A percentile compares a stretch with the other conserved stretches of the same genome.
phyloP scores from a whole-genome alignment of 2,329 filamentous ascomycete genomes.

The Cladosporium sp. region DNA sequence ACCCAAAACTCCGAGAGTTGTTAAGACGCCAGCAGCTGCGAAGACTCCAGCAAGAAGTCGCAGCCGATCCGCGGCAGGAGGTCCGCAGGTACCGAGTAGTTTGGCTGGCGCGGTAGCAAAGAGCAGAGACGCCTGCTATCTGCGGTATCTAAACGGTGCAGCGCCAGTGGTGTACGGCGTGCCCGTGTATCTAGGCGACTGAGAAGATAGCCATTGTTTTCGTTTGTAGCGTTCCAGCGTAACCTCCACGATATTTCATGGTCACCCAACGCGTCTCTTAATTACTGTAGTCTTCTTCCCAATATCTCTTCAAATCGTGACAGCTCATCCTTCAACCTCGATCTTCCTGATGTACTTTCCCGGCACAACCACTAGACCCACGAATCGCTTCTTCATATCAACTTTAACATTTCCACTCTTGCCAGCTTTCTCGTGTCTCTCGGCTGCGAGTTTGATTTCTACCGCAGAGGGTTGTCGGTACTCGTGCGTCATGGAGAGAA shows the following conservation, averaged over 20 bases:
- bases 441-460: slow-evolving; percentile 44
- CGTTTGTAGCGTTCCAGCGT: slow-evolving; percentile 14
- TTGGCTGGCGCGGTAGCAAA: slow-evolving; percentile 80
- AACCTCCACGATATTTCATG: background rate
- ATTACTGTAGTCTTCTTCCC: background rate
- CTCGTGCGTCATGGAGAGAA: slow-evolving; percentile 83
- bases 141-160: slow-evolving; percentile 90
- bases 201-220: slow-evolving; percentile 17
- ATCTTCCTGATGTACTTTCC: slow-evolving; percentile 84
- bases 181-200: slow-evolving; percentile 72
- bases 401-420: slow-evolving; percentile 53
- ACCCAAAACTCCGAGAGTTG: slow-evolving; percentile 38
- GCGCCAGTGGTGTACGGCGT: slow-evolving; percentile 94
- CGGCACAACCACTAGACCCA: slow-evolving; percentile 88
- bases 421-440: slow-evolving; percentile 36
- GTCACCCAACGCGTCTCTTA: background rate
- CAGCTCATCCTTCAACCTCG: slow-evolving; percentile 66
- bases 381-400: slow-evolving; percentile 80
- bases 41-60: slow-evolving; percentile 34
- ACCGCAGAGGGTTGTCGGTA: slow-evolving; percentile 70
- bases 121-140: slow-evolving; percentile 76
- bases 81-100: slow-evolving; percentile 41
- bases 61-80: slow-evolving; percentile 25
- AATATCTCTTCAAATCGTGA: background rate
- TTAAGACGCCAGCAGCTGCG: slow-evolving; percentile 35